Base-by-base conservation (phyloP, 345 rosid species). In the Diplotaxis tenuifolia region DNA sequence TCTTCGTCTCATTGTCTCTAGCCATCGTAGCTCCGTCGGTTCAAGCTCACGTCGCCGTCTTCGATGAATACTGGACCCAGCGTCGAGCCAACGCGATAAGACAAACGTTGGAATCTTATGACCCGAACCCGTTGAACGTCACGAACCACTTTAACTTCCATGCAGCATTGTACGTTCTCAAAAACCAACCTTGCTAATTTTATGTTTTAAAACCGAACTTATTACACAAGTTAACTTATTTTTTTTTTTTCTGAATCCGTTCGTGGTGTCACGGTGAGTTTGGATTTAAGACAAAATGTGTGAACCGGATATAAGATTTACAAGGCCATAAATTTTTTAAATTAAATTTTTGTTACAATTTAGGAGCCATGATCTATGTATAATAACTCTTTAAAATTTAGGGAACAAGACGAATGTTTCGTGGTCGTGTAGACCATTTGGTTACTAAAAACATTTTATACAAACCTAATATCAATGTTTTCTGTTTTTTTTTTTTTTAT, bases 11-110 rank as follows among this genome's bases (percentile, higher is more conserved):
- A 1, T 70, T 74, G 56, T 47, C 62, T n/a, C 19, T 79, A 6
- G 68, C 73, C 0, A 10, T 50, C 4, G 16, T 66, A 3, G 55
- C 64, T 56, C 73, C 73, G 50, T 11, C 72, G 65, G 67, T 53
- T 74, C 58, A 29, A 22, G 89, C 90, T 7, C 22, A 86, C 70
- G 38, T 84, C 1, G 80, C 65, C 0, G 76, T 72, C 19, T 77
- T 38, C 21, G 96, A 92, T 40, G 83, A 80, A 2, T 89, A 92
- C 62, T 88, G 94, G 97, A 72, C 47, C 61, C 62, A 72, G 27
- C 80, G 80, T 11, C 84, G 84, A 45, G 12, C 56, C 4, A 29
- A 65, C 6, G 88, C 96, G 9, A 10, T 29, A 9, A 67, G 58
- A 12, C 69, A 72, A 7, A 45, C 79, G 10, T 3, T 72, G 5